phyloP scores from a whole-genome alignment of 2,329 filamentous ascomycete genomes.

The Pochonia chlamydosporia region DNA sequence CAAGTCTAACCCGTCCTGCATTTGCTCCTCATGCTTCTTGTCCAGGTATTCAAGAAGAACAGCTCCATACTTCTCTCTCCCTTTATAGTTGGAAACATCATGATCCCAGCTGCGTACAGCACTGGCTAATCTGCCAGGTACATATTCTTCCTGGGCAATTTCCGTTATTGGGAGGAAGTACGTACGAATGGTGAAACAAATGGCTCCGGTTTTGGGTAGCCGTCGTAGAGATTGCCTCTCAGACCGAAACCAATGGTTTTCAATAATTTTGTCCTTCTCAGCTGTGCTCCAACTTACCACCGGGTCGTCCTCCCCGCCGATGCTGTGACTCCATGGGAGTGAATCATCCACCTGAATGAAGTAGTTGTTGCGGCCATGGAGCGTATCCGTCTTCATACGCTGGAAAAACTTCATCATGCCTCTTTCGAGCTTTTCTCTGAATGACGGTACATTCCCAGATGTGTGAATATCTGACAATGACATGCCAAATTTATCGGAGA shows the following conservation, averaged over 20 bases:
- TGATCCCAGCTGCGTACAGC: conserved; percentile 77
- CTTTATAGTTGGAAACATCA: conserved; percentile 73
- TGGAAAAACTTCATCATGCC: conserved; percentile 81
- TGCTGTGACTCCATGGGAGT: conserved; percentile 70
- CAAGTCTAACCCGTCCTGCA: conserved; percentile 59
- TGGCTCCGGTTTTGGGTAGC: conserved; percentile 49
- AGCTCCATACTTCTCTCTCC: conserved; percentile 65
- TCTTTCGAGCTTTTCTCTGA: conserved; percentile 63
- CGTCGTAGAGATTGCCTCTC: conserved; percentile 67
- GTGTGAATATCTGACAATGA: conserved; percentile 73
- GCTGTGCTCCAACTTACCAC: conserved; percentile 69
- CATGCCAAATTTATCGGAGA: conserved; percentile 79
- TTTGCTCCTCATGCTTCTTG: conserved; percentile 65
- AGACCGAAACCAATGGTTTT: conserved; percentile 71
- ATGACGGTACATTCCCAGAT: conserved; percentile 69
- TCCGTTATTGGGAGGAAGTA: conserved; percentile 70
- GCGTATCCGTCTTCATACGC: conserved; percentile 60
- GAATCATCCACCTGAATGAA: conserved; percentile 81
- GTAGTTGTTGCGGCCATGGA: conserved; percentile 69
- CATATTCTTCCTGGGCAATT: conserved; percentile 65
- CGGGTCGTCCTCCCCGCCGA: conserved; percentile 64
- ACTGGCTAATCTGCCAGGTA: conserved; percentile 71
- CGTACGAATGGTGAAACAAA: conserved; percentile 73
- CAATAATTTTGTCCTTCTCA: conserved; percentile 65
- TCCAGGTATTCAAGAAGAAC: conserved; percentile 75